phyloP scores from a whole-genome alignment of 2,329 filamentous ascomycete species.

The Tolypocladium ophioglossoides region DNA sequence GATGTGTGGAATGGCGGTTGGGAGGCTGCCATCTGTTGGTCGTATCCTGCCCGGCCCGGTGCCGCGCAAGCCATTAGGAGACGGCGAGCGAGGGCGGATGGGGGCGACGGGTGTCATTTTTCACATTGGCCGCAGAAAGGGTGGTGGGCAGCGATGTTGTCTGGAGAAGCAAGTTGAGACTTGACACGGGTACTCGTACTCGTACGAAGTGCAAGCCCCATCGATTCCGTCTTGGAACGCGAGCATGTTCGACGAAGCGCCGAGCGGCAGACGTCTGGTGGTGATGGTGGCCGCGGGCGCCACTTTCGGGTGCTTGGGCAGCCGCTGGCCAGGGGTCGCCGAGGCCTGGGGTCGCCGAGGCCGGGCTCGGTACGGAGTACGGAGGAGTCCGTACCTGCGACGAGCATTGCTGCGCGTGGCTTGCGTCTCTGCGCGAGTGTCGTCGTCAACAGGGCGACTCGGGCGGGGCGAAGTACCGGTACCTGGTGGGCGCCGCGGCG shows the following conservation, averaged over 20 bases:
- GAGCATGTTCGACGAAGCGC: conserved; percentile 5
- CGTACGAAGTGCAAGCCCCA: too few species aligned
- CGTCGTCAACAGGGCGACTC: too few species aligned
- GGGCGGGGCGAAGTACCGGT: not conserved
- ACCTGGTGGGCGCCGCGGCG: not conserved
- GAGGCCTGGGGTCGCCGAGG: too few species aligned
- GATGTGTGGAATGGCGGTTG: not conserved
- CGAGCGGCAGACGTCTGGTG: not conserved
- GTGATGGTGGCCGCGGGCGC: not conserved
- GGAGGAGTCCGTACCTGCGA: too few species aligned
- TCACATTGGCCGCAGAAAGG: not conserved
- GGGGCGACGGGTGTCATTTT: not conserved
- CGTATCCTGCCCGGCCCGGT: not conserved
- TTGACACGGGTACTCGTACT: not conserved
- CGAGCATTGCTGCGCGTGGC: not conserved
- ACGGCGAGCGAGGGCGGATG: not conserved
- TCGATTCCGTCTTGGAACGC: conserved; percentile 1
- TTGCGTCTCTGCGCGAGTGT: too few species aligned
- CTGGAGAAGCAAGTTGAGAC: not conserved
- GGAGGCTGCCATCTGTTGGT: not conserved
- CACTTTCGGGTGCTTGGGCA: not conserved
- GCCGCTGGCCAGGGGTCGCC: not conserved
- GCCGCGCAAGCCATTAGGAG: not conserved
- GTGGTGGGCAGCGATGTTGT: not conserved
- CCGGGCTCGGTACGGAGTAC: too few species aligned